Percentiles rank a stretch among this genome's conserved stretches.
These are phyloP conservation scores for Aureobasidium sp. DNA, from an alignment of 2,329 filamentous ascomycete species.

Conservation along the genomic window DNA sequence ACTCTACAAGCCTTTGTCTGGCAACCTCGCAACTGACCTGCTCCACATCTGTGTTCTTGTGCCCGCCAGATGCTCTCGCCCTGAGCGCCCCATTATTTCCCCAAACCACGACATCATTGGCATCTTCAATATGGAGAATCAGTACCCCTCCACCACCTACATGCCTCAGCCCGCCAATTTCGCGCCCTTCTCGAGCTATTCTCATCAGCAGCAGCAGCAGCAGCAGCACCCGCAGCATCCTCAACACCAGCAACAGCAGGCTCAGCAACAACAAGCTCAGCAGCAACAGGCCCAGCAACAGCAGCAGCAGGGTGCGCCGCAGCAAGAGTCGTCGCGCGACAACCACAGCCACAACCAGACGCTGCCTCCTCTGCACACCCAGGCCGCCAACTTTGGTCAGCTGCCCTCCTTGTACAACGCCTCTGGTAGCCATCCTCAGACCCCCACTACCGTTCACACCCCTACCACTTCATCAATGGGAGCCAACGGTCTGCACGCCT, in stretches of 20 bases:
- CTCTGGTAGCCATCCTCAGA: slow-evolving; percentile 22
- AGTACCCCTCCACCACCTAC: slow-evolving; percentile 19
- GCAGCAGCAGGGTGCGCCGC: slow-evolving; percentile 16
- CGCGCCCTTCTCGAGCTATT: slow-evolving; percentile 8
- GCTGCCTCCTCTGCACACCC: slow-evolving; percentile 26
- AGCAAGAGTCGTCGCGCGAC: slow-evolving; percentile 16
- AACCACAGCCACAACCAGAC: slow-evolving; percentile 17
- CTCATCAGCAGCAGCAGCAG: slow-evolving; percentile 14
- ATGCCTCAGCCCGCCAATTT: slow-evolving; percentile 17
- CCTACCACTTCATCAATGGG: slow-evolving; percentile 23
- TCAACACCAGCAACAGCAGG: slow-evolving; percentile 17
- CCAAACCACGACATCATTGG: slow-evolving; percentile 11
- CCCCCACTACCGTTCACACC: slow-evolving; percentile 26
- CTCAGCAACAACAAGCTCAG: slow-evolving; percentile 17
- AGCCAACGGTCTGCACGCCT: slow-evolving; percentile 19
- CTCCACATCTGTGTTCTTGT: slow-evolving; percentile 5
- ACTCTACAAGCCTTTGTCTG: slow-evolving; percentile 11
- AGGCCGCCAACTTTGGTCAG: slow-evolving; percentile 21
- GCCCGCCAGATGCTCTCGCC: slow-evolving; percentile 11
- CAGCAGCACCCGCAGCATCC: slow-evolving; percentile 10
- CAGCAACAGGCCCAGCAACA: slow-evolving; percentile 10
- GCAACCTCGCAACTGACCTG: slow-evolving; percentile 6
- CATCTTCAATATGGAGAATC: slow-evolving; percentile 18
- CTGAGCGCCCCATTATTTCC: slow-evolving; percentile 13
- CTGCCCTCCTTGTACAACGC: slow-evolving; percentile 27